Conservation (phyloP, 768 basidiomycete genomes). For the Xerocomus brunneocitrinus region DNA sequence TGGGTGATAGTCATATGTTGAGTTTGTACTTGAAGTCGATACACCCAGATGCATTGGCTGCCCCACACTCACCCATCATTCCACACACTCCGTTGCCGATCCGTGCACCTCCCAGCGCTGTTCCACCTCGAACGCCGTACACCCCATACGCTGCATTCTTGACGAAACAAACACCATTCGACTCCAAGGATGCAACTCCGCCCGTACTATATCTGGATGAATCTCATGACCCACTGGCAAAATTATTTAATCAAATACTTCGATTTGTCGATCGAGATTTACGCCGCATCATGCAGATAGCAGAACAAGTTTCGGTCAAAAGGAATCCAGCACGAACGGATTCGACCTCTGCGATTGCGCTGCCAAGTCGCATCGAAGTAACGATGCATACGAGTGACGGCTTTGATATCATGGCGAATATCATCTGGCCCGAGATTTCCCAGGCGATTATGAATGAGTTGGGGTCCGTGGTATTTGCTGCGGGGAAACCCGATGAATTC, state of each 20-base stretch:
- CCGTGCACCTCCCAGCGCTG: conserved; percentile 24
- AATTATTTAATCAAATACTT: conserved; percentile 77
- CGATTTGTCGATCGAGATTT: conserved; percentile 77
- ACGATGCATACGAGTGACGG: conserved; percentile 29
- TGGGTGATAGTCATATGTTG: neutral
- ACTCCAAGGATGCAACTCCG: conserved; percentile 25
- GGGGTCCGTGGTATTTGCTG: conserved; percentile 81
- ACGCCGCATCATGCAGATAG: conserved; percentile 67
- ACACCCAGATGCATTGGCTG: conserved; percentile 60
- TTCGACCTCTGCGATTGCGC: neutral
- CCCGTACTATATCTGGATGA: conserved; percentile 59
- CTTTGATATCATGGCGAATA: conserved; percentile 83
- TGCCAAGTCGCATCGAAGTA: conserved; percentile 1
- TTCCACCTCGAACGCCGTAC: conserved; percentile 52
- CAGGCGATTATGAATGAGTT: conserved; percentile 80
- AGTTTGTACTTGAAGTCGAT: conserved; percentile 53
- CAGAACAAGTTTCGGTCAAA: conserved; percentile 61
- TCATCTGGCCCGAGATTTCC: conserved; percentile 85
- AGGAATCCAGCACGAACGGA: conserved; percentile 30
- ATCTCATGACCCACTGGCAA: conserved; percentile 61
- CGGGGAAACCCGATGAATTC: conserved; percentile 86
- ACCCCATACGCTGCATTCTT: conserved; percentile 47
- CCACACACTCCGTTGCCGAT: conserved; percentile 66
- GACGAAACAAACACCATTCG: conserved; percentile 38
- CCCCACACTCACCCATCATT: conserved; percentile 68